Evolutionary conservation across 225 moss, liverwort and hornwort species (phyloP).

Genomic region (Pleurozium schreberi): DNA sequence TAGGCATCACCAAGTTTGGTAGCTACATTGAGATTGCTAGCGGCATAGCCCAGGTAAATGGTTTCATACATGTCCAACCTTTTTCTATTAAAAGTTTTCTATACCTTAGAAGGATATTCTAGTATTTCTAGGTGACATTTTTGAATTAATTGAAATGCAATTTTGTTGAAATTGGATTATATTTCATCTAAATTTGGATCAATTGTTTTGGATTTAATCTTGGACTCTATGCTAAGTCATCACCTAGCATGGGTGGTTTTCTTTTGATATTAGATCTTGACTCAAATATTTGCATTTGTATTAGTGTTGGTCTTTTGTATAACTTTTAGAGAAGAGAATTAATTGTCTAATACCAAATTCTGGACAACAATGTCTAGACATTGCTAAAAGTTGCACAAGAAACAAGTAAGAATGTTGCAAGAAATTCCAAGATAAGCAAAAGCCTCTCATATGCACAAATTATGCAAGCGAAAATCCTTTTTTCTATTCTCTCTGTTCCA

Average conservation of each 20-base stretch:
- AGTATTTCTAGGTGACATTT: not conserved
- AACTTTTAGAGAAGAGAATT: not conserved
- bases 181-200: not conserved
- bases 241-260: not conserved
- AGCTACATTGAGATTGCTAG: constrained; percentile 51
- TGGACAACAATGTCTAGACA: not conserved
- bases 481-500: not conserved
- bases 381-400: not conserved
- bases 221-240: not conserved
- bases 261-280: not conserved
- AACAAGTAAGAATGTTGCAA: not conserved
- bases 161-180: not conserved
- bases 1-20: constrained; percentile 37
- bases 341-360: too few species aligned
- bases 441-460: constrained; percentile 9
- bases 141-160: too few species aligned
- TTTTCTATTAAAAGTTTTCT: not conserved
- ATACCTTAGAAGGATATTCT: not conserved
- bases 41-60: constrained; percentile 7
- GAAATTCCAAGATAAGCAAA: not conserved
- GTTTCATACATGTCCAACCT: not conserved
- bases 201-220: not conserved
- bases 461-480: not conserved
- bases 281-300: not conserved
- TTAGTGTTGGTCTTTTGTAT: not conserved